A percentile compares a stretch with the other conserved stretches of the same genome.
phyloP scores from a whole-genome alignment of 305 asterid genomes.

The Fraxinus dipetala region DNA sequence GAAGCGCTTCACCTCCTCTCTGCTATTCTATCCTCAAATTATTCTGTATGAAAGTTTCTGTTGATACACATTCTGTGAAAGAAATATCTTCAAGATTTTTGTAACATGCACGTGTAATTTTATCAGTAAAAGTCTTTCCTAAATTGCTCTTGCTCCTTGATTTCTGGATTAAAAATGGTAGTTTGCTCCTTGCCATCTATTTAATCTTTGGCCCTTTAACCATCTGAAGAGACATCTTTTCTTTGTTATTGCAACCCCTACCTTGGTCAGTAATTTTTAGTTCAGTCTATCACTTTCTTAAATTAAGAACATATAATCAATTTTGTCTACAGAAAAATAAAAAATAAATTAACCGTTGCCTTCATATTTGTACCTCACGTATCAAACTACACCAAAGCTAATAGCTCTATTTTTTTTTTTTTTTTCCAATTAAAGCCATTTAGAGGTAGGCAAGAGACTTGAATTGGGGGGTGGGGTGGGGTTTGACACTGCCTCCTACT shows the following conservation, averaged over 20 bases:
- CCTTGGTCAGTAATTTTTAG: neutral
- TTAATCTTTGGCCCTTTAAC: neutral
- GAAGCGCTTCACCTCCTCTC: slow-evolving; percentile 81
- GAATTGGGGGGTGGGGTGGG: neutral
- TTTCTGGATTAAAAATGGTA: neutral
- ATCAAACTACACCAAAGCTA: neutral
- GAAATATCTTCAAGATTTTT: slow-evolving; percentile 1
- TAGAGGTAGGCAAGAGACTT: neutral
- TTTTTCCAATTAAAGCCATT: neutral
- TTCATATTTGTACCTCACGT: neutral
- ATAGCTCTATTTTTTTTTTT: neutral
- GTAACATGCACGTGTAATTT: neutral
- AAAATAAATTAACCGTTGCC: neutral
- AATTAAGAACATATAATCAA: neutral
- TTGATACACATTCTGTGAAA: slow-evolving; percentile 7
- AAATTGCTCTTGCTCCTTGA: neutral
- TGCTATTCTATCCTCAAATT: slow-evolving; percentile 55
- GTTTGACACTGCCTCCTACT: neutral
- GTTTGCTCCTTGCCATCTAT: neutral
- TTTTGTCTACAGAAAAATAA: neutral
- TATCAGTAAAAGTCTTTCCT: neutral
- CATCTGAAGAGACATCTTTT: neutral
- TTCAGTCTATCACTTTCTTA: neutral
- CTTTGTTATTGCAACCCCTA: neutral
- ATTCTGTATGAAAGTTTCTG: slow-evolving; percentile 50